A percentile compares a stretch with the other conserved stretches of the same genome.
Evolutionary conservation across 805 yeast species (phyloP).

Genomic region (Wickerhamiella lipophila): DNA sequence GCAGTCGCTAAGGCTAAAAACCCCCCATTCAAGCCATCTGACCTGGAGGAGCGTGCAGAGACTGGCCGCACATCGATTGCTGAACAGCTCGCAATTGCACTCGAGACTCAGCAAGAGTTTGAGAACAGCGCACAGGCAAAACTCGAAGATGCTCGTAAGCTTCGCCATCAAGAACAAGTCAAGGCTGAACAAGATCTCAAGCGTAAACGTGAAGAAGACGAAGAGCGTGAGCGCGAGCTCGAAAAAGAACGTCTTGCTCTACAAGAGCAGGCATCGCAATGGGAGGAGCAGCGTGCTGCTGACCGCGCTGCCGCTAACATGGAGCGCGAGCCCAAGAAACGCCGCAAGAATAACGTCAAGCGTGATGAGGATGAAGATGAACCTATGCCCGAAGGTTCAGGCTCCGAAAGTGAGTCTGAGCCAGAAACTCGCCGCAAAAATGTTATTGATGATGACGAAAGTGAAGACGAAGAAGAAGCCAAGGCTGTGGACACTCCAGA

Average conservation of each 20-base stretch:
- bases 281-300: slow-evolving; percentile 30
- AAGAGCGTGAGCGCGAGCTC: slow-evolving; percentile 24
- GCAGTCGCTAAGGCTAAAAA: slow-evolving; percentile 45
- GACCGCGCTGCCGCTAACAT: slow-evolving; percentile 27
- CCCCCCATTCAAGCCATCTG: slow-evolving; percentile 70
- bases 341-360: slow-evolving; percentile 12
- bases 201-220: slow-evolving; percentile 20
- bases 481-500: slow-evolving; percentile 16
- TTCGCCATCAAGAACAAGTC: slow-evolving; percentile 45
- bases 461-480: slow-evolving; percentile 12
- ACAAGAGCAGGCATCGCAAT: slow-evolving; percentile 27
- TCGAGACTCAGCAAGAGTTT: slow-evolving; percentile 58
- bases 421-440: slow-evolving; percentile 10
- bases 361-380: slow-evolving; percentile 30
- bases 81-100: slow-evolving; percentile 54
- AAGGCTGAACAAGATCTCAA: slow-evolving; percentile 31
- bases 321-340: slow-evolving; percentile 17
- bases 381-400: not conserved
- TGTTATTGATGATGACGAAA: slow-evolving; percentile 9
- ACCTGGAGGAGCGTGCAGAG: slow-evolving; percentile 72
- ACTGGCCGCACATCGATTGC: slow-evolving; percentile 41
- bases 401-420: slow-evolving; percentile 10
- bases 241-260: slow-evolving; percentile 25
- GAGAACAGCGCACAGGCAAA: slow-evolving; percentile 46
- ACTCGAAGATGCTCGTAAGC: slow-evolving; percentile 59